These are phyloP conservation scores for Vitellaria paradoxa DNA, from an alignment of 179 eudicot species.

Conservation along the genomic window DNA sequence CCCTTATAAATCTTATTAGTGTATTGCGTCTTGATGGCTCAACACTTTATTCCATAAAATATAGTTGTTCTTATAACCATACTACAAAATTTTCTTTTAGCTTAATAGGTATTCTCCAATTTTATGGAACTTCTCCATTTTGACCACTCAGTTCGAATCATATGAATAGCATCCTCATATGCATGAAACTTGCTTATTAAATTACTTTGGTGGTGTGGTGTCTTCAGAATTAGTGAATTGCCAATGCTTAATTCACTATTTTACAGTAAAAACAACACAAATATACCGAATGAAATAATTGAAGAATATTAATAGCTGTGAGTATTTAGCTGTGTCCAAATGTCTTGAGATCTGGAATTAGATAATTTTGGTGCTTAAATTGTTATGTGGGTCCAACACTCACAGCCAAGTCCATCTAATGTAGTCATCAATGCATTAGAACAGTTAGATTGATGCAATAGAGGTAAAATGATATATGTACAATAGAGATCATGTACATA, in stretches of 20 bases:
- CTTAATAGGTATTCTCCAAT: too few relatives aligned
- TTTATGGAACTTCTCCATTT: too few relatives aligned
- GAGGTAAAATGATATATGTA: too few relatives aligned
- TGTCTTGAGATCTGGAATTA: neutral
- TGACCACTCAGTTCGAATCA: too few relatives aligned
- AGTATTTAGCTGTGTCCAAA: neutral
- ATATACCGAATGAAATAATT: neutral
- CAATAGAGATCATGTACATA: too few relatives aligned
- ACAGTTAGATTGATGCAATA: too few relatives aligned
- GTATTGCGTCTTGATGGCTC: too few relatives aligned
- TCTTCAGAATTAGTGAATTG: neutral
- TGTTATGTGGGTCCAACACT: neutral
- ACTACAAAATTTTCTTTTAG: too few relatives aligned
- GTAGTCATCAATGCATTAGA: neutral
- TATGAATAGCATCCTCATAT: neutral
- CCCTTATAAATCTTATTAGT: too few relatives aligned
- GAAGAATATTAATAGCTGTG: neutral
- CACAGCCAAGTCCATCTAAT: neutral
- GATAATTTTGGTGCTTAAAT: neutral
- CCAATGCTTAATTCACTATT: neutral
- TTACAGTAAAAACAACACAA: neutral
- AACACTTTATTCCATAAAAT: too few relatives aligned
- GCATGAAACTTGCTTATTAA: neutral
- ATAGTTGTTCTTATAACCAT: too few relatives aligned
- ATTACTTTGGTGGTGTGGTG: neutral